Conservation (phyloP, 1,284 basidiomycete genomes). For the Amylostereum areolatum region DNA sequence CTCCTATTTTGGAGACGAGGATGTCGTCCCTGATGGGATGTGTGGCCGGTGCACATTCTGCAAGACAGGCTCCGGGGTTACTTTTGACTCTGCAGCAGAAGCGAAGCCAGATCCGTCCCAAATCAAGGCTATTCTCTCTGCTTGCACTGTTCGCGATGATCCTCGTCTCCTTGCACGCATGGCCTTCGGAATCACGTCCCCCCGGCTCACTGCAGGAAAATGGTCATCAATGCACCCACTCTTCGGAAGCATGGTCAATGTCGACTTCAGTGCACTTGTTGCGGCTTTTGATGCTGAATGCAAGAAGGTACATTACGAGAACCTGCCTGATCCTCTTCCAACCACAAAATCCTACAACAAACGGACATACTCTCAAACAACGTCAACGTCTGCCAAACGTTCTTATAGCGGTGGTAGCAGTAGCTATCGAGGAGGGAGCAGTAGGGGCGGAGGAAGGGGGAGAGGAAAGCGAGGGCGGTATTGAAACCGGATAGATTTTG, state of each 20-base stretch:
- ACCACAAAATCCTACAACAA: constrained; percentile 15
- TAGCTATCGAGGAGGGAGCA: constrained; percentile 2
- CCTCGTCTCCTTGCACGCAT: constrained; percentile 42
- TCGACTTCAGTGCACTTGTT: constrained; percentile 31
- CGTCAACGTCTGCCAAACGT: constrained; percentile 3
- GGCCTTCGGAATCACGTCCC: constrained; percentile 44
- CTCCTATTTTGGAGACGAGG: constrained; percentile 39
- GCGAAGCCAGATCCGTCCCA: constrained; percentile 24
- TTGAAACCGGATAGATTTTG: background rate
- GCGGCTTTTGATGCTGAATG: constrained; percentile 34
- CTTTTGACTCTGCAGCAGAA: constrained; percentile 26
- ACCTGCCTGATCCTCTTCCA: constrained; percentile 4
- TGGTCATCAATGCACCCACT: constrained; percentile 32
- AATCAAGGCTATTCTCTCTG: constrained; percentile 32
- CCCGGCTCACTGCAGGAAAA: constrained; percentile 35
- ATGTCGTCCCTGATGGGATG: constrained; percentile 34
- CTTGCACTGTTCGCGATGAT: constrained; percentile 43
- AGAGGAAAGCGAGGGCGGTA: constrained; percentile 8
- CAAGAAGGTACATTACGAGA: constrained; percentile 27
- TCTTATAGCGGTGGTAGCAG: background rate
- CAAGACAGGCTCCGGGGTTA: constrained; percentile 28
- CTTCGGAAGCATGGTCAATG: constrained; percentile 36
- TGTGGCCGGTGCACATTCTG: constrained; percentile 44
- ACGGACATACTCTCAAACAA: constrained; percentile 18
- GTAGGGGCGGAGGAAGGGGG: constrained; percentile 5